Evolutionary conservation across 179 eudicot species (phyloP).

Genomic region (Heliamphora pulchella): DNA sequence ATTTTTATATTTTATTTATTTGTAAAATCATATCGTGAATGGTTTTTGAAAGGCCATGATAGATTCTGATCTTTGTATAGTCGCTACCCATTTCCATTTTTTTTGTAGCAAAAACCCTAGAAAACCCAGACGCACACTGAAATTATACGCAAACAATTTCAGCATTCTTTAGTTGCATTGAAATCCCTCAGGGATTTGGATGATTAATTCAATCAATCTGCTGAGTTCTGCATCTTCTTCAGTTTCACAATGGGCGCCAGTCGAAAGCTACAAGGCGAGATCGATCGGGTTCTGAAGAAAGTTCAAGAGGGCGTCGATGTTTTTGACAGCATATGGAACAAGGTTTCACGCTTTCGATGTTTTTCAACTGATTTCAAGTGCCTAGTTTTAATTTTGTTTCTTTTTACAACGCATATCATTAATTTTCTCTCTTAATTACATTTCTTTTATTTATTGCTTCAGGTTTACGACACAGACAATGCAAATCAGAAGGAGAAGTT

Average conservation of each 20-base stretch:
- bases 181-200: constrained; percentile 8
- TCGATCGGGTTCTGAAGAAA: constrained; percentile 87
- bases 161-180: neutral
- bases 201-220: constrained; percentile 4
- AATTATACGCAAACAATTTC: neutral
- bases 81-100: no score
- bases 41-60: no score
- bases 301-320: constrained; percentile 97
- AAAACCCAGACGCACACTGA: neutral
- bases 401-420: neutral
- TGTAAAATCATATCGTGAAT: no score
- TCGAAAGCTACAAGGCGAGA: constrained; percentile 91
- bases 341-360: constrained; percentile 32
- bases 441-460: neutral
- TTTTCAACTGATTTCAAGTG: neutral
- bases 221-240: neutral
- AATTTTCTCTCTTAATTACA: neutral
- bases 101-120: neutral
- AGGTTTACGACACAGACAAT: constrained; percentile 97
- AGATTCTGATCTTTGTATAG: no score
- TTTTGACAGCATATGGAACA: constrained; percentile 92
- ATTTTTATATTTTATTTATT: no score
- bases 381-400: neutral
- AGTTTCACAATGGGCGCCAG: constrained; percentile 74
- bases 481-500: constrained; percentile 96